Base-by-base conservation (phyloP, 2,329 filamentous ascomycete species). In the Sporothrix pseudoabietina region DNA sequence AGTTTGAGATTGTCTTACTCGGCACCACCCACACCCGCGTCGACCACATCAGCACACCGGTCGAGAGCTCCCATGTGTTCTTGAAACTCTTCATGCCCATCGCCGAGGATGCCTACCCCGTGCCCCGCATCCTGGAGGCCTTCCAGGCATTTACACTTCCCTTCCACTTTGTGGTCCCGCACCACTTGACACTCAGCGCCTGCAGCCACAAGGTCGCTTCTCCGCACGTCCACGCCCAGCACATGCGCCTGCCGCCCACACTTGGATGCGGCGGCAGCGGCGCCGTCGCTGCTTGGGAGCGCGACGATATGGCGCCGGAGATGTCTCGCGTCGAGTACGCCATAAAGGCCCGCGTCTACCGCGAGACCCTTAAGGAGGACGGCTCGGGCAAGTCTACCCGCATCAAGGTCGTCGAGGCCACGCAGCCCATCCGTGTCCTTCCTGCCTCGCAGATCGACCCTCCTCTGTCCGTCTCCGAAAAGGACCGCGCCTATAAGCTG, bases 151-250 rank as follows among this genome's bases (percentile, higher is more conserved):
- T 87, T 79, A 83, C 78, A 16, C 79, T 89, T 32, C 87, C 87
- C n/a, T 87, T 89, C 81, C 80, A 87, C 80, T 89, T 89, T 76
- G 84, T 89, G 73, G 84, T 89, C 19, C 87, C 87, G n/a, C 82
- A 83, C 76, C 84, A 88, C 71, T 84, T 89, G 74, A 89, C 87
- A 22, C 81, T 89, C 69, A 84, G 83, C 74, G 86, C 87, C 22
- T 89, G 87, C 82, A 85, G 81, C 77, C 87, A 89, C 80, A 76
- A 79, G 39, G 82, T 84, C 71, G 80, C 82, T 55, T 82, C 82
- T 55, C 80, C 82, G n/a, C 80, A 80, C 65, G 81, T 89, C 41
- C 82, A 83, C 71, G 86, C 87, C 47, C 82, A 85, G 65, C 87
- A 89, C 80, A 82, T 84, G 14, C 81, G 88, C 30, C 87, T 87